Evolutionary conservation across 169 alveolate species (phyloP).

Genomic region (Plasmodium vivax): DNA sequence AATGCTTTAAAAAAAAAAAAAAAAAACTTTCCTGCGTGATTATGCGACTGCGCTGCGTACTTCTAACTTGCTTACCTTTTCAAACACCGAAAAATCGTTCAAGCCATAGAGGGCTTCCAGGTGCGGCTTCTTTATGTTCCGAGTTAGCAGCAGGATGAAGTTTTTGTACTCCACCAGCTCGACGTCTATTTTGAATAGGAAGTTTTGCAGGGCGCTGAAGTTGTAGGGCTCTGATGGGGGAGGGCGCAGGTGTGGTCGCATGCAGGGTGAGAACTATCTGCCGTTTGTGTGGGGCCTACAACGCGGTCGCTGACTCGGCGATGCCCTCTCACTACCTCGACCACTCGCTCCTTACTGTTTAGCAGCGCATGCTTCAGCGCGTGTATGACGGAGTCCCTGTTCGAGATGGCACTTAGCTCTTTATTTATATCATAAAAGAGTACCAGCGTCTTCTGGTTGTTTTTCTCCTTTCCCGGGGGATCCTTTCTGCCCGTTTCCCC

Average conservation of each 20-base stretch:
- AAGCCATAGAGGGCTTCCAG: constrained; percentile 68
- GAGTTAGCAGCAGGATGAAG: constrained; percentile 44
- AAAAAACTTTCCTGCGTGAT: not conserved
- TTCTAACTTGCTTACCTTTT: constrained; percentile 28
- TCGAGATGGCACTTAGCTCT: constrained; percentile 45
- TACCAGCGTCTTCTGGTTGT: constrained; percentile 29
- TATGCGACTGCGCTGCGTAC: not conserved
- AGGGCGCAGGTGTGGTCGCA: not conserved
- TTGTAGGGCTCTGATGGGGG: constrained; percentile 42
- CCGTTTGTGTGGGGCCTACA: not conserved
- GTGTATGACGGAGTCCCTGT: constrained; percentile 47
- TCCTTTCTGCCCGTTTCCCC: not conserved
- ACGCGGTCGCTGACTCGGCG: not conserved
- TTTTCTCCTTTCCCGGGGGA: not conserved
- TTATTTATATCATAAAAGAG: constrained; percentile 48
- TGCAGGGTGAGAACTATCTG: not conserved
- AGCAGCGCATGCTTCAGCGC: constrained; percentile 49
- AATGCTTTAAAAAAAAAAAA: not conserved
- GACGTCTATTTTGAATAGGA: constrained; percentile 57
- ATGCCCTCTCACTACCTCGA: not conserved
- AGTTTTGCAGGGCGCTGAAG: constrained; percentile 49
- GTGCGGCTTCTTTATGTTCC: constrained; percentile 9
- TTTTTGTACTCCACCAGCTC: constrained; percentile 65
- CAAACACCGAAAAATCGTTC: constrained; percentile 66
- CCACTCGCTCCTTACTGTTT: constrained; percentile 18